Conservation (phyloP, 805 yeast species). For the Ogataea thermomethanolica region DNA sequence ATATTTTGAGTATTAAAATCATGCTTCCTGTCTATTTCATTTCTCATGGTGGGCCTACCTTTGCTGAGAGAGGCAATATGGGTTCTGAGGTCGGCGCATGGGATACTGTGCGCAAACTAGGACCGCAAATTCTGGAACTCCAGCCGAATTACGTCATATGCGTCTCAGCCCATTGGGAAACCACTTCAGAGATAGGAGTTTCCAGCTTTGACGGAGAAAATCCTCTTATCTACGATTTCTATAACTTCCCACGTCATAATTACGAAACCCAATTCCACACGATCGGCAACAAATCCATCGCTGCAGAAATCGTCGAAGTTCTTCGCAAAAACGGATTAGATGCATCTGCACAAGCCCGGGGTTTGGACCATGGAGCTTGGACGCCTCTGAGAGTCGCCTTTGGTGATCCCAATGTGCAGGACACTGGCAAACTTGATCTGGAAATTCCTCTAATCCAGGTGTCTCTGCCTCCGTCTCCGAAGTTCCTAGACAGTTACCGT, state of each 20-base stretch:
- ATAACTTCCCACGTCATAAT: conserved; percentile 65
- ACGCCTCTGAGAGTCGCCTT: conserved; percentile 76
- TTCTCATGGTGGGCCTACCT: conserved; percentile 85
- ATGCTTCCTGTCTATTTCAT: conserved; percentile 57
- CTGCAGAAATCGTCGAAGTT: conserved; percentile 41
- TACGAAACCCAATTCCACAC: conserved; percentile 62
- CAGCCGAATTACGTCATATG: conserved; percentile 66
- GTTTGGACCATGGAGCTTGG: conserved; percentile 83
- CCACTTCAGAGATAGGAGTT: conserved; percentile 27
- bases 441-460: conserved; percentile 50
- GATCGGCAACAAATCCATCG: conserved; percentile 39
- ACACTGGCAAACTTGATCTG: conserved; percentile 39
- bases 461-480: conserved; percentile 41
- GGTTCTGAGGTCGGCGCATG: conserved; percentile 62
- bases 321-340: conserved; percentile 43
- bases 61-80: conserved; percentile 51
- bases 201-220: conserved; percentile 37
- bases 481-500: conserved; percentile 42
- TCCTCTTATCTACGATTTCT: conserved; percentile 67
- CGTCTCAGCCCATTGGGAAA: conserved; percentile 80
- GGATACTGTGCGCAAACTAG: conserved; percentile 46
- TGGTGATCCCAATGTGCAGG: conserved; percentile 35
- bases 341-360: conserved; percentile 48
- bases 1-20: conserved; percentile 12
- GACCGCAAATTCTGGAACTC: conserved; percentile 46